Conservation (phyloP, 306 rosid species). For the Castanea crenata region DNA sequence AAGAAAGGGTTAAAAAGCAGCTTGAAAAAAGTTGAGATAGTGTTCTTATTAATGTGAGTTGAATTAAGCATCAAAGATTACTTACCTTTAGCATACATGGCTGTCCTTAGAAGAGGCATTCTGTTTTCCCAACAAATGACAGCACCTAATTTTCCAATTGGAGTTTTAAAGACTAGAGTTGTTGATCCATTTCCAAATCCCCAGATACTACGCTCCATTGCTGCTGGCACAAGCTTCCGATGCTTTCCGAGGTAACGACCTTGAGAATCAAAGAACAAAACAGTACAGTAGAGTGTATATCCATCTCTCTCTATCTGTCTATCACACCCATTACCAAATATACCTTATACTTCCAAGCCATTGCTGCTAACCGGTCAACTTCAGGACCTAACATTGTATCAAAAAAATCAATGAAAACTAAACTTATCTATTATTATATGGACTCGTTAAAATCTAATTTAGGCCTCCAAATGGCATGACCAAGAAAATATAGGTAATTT, state of each 20-base stretch:
- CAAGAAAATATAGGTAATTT: background rate
- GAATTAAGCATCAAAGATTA: background rate
- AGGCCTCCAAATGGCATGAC: background rate
- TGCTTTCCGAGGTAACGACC: conserved; percentile 88
- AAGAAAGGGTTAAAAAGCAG: background rate
- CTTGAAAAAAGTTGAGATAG: background rate
- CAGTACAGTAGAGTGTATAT: conserved; percentile 78
- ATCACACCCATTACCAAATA: conserved; percentile 88
- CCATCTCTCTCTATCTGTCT: conserved; percentile 92
- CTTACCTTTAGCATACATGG: conserved; percentile 91
- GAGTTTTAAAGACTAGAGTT: conserved; percentile 81
- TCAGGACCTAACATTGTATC: conserved; percentile 63
- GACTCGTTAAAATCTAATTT: background rate
- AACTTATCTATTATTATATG: background rate
- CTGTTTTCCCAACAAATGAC: conserved; percentile 92
- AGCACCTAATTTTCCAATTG: conserved; percentile 89
- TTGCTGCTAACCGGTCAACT: conserved; percentile 82
- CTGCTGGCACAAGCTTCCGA: conserved; percentile 88
- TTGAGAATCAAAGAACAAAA: conserved; percentile 83
- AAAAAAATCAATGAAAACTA: background rate
- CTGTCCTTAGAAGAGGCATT: conserved; percentile 89
- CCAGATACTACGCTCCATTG: conserved; percentile 76
- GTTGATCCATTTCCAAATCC: conserved; percentile 96
- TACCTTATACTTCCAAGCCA: conserved; percentile 84
- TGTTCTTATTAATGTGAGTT: background rate